Percentiles rank a stretch among this genome's conserved stretches.
Conservation (phyloP, 345 rosid species). For the Citrus medica region DNA sequence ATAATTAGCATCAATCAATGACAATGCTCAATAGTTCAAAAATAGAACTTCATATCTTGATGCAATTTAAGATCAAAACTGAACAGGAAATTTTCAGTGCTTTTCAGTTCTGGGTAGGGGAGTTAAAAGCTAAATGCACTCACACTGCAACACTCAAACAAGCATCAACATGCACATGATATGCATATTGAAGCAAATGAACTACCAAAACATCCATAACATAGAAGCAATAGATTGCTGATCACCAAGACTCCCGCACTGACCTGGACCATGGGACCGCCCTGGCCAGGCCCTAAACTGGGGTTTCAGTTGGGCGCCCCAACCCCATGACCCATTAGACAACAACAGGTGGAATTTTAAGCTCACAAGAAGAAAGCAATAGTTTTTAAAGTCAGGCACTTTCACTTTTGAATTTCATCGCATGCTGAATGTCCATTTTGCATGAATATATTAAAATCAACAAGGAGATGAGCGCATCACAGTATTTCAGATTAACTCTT, state of each 20-base stretch:
- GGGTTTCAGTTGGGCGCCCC: too few species aligned
- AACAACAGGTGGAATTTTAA: too few species aligned
- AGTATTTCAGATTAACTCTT: constrained; percentile 4
- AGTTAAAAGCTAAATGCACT: not conserved
- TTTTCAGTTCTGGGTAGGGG: not conserved
- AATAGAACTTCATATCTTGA: not conserved
- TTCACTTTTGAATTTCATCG: not conserved
- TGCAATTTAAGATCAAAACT: not conserved
- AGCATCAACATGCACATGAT: not conserved
- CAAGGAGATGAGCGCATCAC: not conserved
- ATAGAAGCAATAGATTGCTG: not conserved
- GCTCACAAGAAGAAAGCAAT: not conserved
- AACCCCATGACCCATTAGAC: too few species aligned
- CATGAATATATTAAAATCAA: not conserved
- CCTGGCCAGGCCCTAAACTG: too few species aligned
- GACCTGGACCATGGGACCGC: too few species aligned
- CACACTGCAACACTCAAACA: not conserved
- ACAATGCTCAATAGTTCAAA: not conserved
- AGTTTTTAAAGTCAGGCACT: not conserved
- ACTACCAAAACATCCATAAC: not conserved
- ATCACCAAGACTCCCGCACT: too few species aligned
- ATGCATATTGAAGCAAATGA: not conserved
- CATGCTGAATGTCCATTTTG: not conserved
- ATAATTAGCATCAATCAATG: not conserved
- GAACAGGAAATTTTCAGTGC: not conserved